Percentiles rank a stretch among this genome's conserved stretches.
Evolutionary conservation across 2,329 filamentous ascomycete species (phyloP).

Genomic region (Aureobasidium leucospermi): DNA sequence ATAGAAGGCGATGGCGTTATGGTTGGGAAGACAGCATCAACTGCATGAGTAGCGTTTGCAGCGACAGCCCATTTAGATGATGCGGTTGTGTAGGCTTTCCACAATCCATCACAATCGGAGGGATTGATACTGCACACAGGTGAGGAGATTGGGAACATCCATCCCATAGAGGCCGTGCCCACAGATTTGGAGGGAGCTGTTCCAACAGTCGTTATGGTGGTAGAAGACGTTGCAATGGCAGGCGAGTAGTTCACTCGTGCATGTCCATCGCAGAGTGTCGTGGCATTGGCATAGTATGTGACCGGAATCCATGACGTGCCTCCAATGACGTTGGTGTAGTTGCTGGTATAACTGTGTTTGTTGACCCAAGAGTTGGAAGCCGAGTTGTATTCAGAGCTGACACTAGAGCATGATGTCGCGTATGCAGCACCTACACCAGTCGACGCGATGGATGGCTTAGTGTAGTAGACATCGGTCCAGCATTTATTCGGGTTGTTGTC

Average conservation of each 20-base stretch:
- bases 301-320: slow-evolving; percentile 17
- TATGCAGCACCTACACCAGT: slow-evolving; percentile 7
- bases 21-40: background rate
- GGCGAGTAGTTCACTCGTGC: slow-evolving; percentile 23
- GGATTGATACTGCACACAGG: slow-evolving; percentile 22
- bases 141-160: slow-evolving; percentile 17
- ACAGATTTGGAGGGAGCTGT: slow-evolving; percentile 15
- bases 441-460: background rate
- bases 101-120: slow-evolving; percentile 24
- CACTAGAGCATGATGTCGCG: slow-evolving; percentile 7
- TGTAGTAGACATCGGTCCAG: slow-evolving; percentile 6
- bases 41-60: slow-evolving; percentile 12
- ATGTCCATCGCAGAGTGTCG: slow-evolving; percentile 26
- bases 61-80: slow-evolving; percentile 10
- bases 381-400: background rate
- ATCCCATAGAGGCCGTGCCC: slow-evolving; percentile 13
- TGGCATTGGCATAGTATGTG: slow-evolving; percentile 24
- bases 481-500: background rate
- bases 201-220: slow-evolving; percentile 12
- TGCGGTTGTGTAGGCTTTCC: slow-evolving; percentile 22
- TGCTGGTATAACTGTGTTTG: background rate
- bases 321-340: slow-evolving; percentile 10
- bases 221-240: slow-evolving; percentile 18
- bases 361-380: slow-evolving; percentile 11
- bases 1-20: slow-evolving; percentile 20